phyloP scores from a whole-genome alignment of 495 filamentous ascomycete species.

The Penicillium daleae region DNA sequence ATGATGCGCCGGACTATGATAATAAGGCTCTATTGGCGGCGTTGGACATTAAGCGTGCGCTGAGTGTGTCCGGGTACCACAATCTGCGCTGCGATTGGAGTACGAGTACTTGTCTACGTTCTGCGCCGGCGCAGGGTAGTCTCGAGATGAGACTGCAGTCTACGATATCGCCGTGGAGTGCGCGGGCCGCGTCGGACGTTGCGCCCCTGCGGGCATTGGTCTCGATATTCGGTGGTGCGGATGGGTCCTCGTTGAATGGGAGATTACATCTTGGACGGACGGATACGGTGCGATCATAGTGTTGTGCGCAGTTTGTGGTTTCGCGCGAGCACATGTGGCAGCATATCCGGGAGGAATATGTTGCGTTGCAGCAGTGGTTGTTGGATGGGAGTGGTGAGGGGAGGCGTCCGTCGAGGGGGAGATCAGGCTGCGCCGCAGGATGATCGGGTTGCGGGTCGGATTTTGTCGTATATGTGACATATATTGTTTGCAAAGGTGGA shows the following conservation, averaged over 20 bases:
- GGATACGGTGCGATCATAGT: slow-evolving; percentile 45
- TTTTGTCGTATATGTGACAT: slow-evolving; percentile 50
- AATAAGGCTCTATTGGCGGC: slow-evolving; percentile 40
- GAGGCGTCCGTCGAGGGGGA: slow-evolving; percentile 5
- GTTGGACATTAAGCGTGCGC: slow-evolving; percentile 38
- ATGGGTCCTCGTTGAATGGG: background rate
- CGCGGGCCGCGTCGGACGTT: slow-evolving; percentile 43
- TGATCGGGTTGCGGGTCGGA: slow-evolving; percentile 43
- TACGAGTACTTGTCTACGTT: slow-evolving; percentile 38
- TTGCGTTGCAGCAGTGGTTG: slow-evolving; percentile 49
- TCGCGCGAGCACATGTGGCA: slow-evolving; percentile 38
- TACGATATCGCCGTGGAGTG: slow-evolving; percentile 42
- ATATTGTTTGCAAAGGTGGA: slow-evolving; percentile 42
- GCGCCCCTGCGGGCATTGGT: slow-evolving; percentile 36
- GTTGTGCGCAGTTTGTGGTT: slow-evolving; percentile 53
- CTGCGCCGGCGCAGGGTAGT: slow-evolving; percentile 40
- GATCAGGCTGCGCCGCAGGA: slow-evolving; percentile 37
- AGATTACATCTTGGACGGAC: slow-evolving; percentile 30
- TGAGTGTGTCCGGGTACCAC: slow-evolving; percentile 43
- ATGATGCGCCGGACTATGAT: slow-evolving; percentile 46
- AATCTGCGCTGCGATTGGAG: slow-evolving; percentile 55
- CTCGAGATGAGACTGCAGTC: slow-evolving; percentile 44
- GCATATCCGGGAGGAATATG: slow-evolving; percentile 43
- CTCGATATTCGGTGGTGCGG: slow-evolving; percentile 37
- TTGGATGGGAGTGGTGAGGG: slow-evolving; percentile 34